Evolutionary conservation across 805 yeast species (phyloP).

Genomic region (Lipomyces yamadae): DNA sequence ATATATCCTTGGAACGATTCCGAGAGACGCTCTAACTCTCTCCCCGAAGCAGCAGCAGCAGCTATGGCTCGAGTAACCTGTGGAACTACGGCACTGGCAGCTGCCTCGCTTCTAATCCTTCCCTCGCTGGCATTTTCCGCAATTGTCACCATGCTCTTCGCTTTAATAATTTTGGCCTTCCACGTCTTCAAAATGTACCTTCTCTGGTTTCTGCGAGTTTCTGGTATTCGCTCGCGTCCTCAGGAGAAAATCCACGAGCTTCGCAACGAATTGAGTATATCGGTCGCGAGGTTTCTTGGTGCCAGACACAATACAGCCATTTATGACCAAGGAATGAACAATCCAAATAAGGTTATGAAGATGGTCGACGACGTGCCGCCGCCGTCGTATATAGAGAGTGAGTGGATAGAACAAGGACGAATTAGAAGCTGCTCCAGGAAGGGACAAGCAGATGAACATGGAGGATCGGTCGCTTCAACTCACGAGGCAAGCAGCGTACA

Average conservation of each 20-base stretch:
- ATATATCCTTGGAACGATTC: neutral
- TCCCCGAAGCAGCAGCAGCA: neutral
- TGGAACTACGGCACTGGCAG: neutral
- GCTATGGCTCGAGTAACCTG: neutral
- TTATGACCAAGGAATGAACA: neutral
- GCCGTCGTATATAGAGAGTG: constrained; percentile 25
- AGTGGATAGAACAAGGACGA: constrained; percentile 8
- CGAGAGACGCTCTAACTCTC: neutral
- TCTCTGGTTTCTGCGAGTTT: constrained; percentile 17
- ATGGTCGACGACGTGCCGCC: constrained; percentile 9
- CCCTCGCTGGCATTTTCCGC: constrained; percentile 24
- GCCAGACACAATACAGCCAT: neutral
- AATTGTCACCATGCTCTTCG: constrained; percentile 13
- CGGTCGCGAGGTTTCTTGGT: neutral
- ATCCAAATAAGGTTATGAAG: neutral
- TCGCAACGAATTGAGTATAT: neutral
- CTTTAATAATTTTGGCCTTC: constrained; percentile 1
- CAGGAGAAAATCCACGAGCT: neutral
- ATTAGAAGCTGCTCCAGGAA: neutral
- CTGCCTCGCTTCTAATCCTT: constrained; percentile 9
- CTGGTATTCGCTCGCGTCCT: constrained; percentile 1
- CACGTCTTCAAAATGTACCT: constrained; percentile 12
- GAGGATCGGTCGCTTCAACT: neutral
- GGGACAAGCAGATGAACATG: constrained; percentile 9
- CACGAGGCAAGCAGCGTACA: neutral